Base-by-base conservation (phyloP, 139 green algal species). In the Raphidocelis subcapitata region DNA sequence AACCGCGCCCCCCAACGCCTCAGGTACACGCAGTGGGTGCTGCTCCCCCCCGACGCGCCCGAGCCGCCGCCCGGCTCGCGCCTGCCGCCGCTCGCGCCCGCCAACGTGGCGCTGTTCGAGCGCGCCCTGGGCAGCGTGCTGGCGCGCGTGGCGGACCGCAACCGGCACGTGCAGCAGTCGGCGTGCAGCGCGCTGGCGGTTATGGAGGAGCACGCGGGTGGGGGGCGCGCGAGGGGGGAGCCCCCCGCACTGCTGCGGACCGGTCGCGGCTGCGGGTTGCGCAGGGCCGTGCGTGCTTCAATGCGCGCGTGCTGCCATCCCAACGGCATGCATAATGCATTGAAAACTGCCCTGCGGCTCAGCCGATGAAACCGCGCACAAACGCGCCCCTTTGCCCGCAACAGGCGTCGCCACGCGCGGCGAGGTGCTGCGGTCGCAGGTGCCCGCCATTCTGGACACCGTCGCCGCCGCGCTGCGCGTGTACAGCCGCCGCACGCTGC, bases 111-210 rank as follows among this genome's bases (percentile, higher is more conserved):
- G 21, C 76, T 88, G 72, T 76, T 93, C 28, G 84, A 95, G 46
- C 18, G 56, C 1, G 73, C 94, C n/a, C 29, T 96, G 51, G 74
- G 75, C 54, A 92, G 83, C 1, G 20, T 98, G 61, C 83, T 97
- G 37, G 61, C 56, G n/a, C 68, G 81, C 10, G 72, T 93, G 16
- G 59, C 85, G 28, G 95, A 99, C 61, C 73, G 75, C 81, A 98
- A 98, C 84, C 90, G 86, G 56, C 84, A 86, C 16, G 94, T 98
- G 63, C 93, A 97, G 77, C 86, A 95, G 63, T 88, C 94, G 20
- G 95, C 93, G 0, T 97, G 92, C 82, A 88, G 82, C 55, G 88
- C 88, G 2, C 71, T 98, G 41, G 92, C 93, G 35, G 89, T 77
- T 3, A 32, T 97, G 41, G 65, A 88, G 46, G 92, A 97, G 73